Base-by-base conservation (phyloP, 2,329 filamentous ascomycete genomes). In the Huntiella bhutanensis region DNA sequence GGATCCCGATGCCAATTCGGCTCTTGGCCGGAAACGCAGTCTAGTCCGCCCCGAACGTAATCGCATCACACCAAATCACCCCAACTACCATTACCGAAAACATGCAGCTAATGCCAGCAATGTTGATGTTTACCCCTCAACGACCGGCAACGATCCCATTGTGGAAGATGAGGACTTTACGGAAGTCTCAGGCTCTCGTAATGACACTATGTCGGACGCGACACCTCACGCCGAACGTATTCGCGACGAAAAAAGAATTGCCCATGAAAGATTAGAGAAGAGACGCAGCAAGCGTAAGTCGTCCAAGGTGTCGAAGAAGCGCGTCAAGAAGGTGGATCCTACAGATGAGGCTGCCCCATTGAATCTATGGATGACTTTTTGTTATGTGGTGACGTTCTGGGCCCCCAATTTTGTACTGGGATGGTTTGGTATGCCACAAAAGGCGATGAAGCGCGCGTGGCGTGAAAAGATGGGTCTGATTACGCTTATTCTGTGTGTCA, bases 391-490 rank as follows among this genome's bases (percentile, higher is more conserved):
- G 53, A 98, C 91, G 0, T 95, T 96, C 57, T 96, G 91, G 87
- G 82, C 77, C 49, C 91, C 91, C 0, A 80, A 86, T 58, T 82
- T 88, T 51, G 63, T 95, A 22, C 67, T 98, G 46, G 75, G 72
- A 53, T 93, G 84, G 62, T 91, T 86, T 56, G 86, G 87, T 35
- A 92, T 82, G 69, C 76, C 77, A 5, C 72, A 82, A 40, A 91
- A 82, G 61, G 85, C 80, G 12, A 85, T 96, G 61, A 81, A 86
- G 58, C 75, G 85, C 56, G 91, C 91, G 2, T 98, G 91, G 91
- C 76, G 91, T 53, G 91, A 98, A 60, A 98, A 98, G 70, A 92
- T 98, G 69, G 91, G 91, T 2, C 66, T 98, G 49, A 83, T 95
- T 64, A 94, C 87, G 63, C 77, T 98, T 58, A 98, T 98, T 58